phyloP scores from a whole-genome alignment of 2,329 filamentous ascomycete genomes.

The Colletotrichum trifolii region DNA sequence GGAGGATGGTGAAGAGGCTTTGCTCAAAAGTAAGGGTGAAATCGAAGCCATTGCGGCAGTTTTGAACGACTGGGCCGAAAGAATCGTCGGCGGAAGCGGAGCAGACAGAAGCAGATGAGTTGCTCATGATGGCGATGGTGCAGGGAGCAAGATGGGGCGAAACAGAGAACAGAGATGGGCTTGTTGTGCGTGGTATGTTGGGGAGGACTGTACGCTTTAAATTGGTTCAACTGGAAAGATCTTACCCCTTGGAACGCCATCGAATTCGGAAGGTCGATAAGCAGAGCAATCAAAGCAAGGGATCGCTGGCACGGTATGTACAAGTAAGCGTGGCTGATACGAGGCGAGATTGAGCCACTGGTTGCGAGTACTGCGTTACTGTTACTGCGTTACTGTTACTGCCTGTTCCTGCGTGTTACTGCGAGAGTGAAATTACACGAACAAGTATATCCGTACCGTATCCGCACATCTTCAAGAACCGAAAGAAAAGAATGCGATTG shows the following conservation, averaged over 20 bases:
- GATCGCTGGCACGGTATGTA: background rate
- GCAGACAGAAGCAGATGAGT: conserved; percentile 18
- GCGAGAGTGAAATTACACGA: too few relatives aligned
- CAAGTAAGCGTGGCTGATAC: too few relatives aligned
- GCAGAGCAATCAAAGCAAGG: conserved; percentile 6
- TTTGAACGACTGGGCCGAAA: conserved; percentile 42
- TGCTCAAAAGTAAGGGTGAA: conserved; percentile 48
- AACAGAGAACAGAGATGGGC: rapidly evolving
- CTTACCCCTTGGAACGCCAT: conserved; percentile 18
- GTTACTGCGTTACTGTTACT: too few relatives aligned
- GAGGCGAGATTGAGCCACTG: too few relatives aligned
- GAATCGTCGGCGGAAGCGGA: conserved; percentile 26
- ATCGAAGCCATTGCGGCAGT: conserved; percentile 40
- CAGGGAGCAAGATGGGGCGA: rapidly evolving
- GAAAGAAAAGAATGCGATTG: background rate
- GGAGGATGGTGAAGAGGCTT: conserved; percentile 42
- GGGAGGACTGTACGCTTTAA: conserved; percentile 2
- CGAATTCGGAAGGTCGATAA: conserved; percentile 31
- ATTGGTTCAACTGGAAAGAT: background rate
- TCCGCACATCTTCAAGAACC: too few relatives aligned
- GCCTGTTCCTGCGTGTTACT: too few relatives aligned
- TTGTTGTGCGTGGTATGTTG: too few relatives aligned
- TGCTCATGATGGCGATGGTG: conserved; percentile 7
- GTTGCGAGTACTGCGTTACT: too few relatives aligned
- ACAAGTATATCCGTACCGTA: too few relatives aligned